A percentile compares a stretch with the other conserved stretches of the same genome.
These are phyloP conservation scores for Coccinonectria pachysandricola DNA, from an alignment of 2,329 filamentous ascomycete species.

Conservation along the genomic window DNA sequence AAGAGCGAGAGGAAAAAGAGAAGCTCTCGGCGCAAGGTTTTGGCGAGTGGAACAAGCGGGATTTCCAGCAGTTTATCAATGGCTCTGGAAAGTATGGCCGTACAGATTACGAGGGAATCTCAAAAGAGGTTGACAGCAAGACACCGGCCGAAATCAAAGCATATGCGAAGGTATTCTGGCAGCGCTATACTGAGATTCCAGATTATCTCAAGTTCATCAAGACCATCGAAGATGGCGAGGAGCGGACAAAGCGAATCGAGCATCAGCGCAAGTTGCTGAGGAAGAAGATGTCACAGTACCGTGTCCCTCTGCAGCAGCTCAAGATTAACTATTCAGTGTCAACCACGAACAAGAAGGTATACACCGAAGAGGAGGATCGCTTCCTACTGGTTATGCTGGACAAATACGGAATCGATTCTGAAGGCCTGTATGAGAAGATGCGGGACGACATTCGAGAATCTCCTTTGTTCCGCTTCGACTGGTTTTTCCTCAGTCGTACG, in stretches of 20 bases:
- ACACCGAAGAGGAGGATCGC: slow-evolving; percentile 94
- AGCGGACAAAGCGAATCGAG: slow-evolving; percentile 77
- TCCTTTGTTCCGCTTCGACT: slow-evolving; percentile 93
- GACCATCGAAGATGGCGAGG: slow-evolving; percentile 86
- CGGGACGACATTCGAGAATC: slow-evolving; percentile 95
- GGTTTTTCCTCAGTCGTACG: slow-evolving; percentile 96
- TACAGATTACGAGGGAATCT: slow-evolving; percentile 73
- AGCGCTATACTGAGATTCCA: slow-evolving; percentile 79
- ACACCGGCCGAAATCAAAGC: slow-evolving; percentile 72
- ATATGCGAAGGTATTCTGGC: slow-evolving; percentile 95
- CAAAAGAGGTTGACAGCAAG: slow-evolving; percentile 87
- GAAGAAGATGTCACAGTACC: slow-evolving; percentile 93
- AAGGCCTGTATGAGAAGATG: slow-evolving; percentile 84
- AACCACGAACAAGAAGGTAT: slow-evolving; percentile 99
- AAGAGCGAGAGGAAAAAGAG: slow-evolving; percentile 81
- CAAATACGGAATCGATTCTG: slow-evolving; percentile 82
- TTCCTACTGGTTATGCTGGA: slow-evolving; percentile 92
- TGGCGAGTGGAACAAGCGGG: slow-evolving; percentile 87
- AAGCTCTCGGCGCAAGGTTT: slow-evolving; percentile 76
- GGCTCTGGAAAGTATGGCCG: slow-evolving; percentile 89
- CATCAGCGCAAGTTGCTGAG: slow-evolving; percentile 87
- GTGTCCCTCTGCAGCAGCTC: slow-evolving; percentile 93
- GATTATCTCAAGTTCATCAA: slow-evolving; percentile 85
- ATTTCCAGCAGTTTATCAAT: slow-evolving; percentile 97
- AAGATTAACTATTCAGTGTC: slow-evolving; percentile 99